Evolutionary conservation across 2,329 filamentous ascomycete genomes (phyloP), one percentile per base, ranked within the genome.

Genomic region (Beauveria varroae): DNA sequence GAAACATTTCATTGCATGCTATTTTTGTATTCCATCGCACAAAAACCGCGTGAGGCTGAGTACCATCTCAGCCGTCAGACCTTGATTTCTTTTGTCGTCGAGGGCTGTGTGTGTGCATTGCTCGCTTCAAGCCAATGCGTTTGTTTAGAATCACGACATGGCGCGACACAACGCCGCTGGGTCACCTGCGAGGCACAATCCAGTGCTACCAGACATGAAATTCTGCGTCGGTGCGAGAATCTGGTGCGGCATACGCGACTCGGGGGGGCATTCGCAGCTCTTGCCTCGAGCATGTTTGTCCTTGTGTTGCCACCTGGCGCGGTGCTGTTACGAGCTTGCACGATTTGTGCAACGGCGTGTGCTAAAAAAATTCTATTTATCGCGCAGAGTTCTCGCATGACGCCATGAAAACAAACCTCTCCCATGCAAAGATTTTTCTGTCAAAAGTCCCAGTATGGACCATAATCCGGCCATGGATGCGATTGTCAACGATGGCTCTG

Each of bases 251-350:
- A 47, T 22, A 14, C 8, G 40, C 41, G 37, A 3, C 47, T 54
- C 3, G 4, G n/a, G 28, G 28, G 28, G 26, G 0, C 7, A 47
- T 54, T 54, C 57, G 57, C 57, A 60, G 57, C 57, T 60, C 57
- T 46, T 60, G 57, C 57, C 57, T 54, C 41, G 14, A 24, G 7
- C 14, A 37, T 60, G 57, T 54, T 60, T 60, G 57, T 40, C 37
- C 34, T 30, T 43, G 57, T 54, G 57, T 54, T 34, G 41, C 57
- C 57, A 60, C 49, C 57, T 60, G 50, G 50, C 50, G 47, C 57
- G 54, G 41, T 41, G 10, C 50, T 20, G 57, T 52, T 60, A 41
- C 57, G 41, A 60, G 28, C 26, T 34, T 60, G 41, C 28, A 28
- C 50, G 50, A 55, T 30, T 37, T 46, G 57, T 47, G 16, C 50